A percentile compares a stretch with the other conserved stretches of the same genome.
These are phyloP conservation scores for Barnettozyma wickerhamii DNA, from an alignment of 805 yeast genomes.

Conservation along the genomic window DNA sequence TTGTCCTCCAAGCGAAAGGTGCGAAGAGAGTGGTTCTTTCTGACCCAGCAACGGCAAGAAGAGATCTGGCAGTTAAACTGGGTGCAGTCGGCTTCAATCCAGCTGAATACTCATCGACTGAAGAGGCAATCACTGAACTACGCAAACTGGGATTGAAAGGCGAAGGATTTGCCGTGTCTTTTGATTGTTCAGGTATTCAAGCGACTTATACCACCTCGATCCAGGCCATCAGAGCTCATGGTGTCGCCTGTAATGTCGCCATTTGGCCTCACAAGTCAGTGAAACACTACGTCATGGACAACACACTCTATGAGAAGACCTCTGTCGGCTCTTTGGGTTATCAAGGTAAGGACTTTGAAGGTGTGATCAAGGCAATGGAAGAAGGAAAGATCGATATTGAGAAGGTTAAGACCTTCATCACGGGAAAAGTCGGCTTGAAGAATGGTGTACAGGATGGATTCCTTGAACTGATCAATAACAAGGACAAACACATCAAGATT, in stretches of 20 bases:
- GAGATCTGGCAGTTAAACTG: slow-evolving; percentile 49
- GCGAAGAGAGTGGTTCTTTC: slow-evolving; percentile 51
- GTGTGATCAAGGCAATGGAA: slow-evolving; percentile 38
- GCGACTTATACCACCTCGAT: slow-evolving; percentile 40
- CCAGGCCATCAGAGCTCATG: slow-evolving; percentile 37
- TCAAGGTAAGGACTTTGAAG: slow-evolving; percentile 38
- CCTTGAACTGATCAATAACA: slow-evolving; percentile 36
- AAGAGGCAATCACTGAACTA: slow-evolving; percentile 30
- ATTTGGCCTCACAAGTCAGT: slow-evolving; percentile 46
- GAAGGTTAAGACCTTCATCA: slow-evolving; percentile 33
- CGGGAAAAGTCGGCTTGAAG: slow-evolving; percentile 34
- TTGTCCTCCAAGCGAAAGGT: slow-evolving; percentile 47
- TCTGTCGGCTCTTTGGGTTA: slow-evolving; percentile 44
- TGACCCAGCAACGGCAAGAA: slow-evolving; percentile 59
- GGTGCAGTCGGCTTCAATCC: slow-evolving; percentile 46
- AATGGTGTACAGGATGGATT: slow-evolving; percentile 41
- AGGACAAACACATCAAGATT: slow-evolving; percentile 43
- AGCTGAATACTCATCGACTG: slow-evolving; percentile 22
- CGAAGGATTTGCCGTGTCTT: slow-evolving; percentile 46
- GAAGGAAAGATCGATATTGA: slow-evolving; percentile 32
- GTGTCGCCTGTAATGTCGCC: slow-evolving; percentile 44
- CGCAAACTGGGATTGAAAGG: slow-evolving; percentile 34
- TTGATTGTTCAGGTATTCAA: slow-evolving; percentile 51
- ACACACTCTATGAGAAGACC: slow-evolving; percentile 38
- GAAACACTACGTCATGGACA: slow-evolving; percentile 41